Evolutionary conservation across 225 moss, liverwort and hornwort genomes (phyloP), one percentile per base, ranked within the genome.

Genomic region (Pseudoscleropodium purum): DNA sequence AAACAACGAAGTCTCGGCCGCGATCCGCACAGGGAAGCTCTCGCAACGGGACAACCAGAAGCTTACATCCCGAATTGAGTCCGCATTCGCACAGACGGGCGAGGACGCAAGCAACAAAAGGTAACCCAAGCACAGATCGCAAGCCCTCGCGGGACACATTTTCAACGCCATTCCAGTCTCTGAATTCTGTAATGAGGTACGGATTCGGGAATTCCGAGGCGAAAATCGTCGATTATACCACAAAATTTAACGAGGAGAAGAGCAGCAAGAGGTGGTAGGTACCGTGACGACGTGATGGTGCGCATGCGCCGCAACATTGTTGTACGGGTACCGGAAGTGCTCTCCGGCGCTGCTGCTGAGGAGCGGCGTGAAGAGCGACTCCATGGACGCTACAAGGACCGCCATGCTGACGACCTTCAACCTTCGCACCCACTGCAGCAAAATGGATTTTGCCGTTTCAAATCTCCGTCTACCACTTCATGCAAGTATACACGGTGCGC

Each of bases 371-470:
- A 93, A 90, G 70, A 93, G 92, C 82, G 94, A 90, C 77, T 94
- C 94, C 94, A 94, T 93, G 75, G 90, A 91, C 31, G 93, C 94
- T 20, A 93, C 93, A 49, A 94, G 83, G 47, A 94, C 93, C 77
- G 93, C 91, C 94, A 93, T 93, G 43, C 51, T 82, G 74, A 57
- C 90, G 16, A 85, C 78, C 91, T 87, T 90, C 17, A 79, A 79
- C 77, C 84, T 81, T 85, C 86, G 87, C 56, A 93, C 33, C 92
- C 92, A 93, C 93, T 81, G 84, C 51, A 69, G 85, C 68, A 93
- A 56, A 20, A 33, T 51, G 41, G 83, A 33, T 37, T 86, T 81
- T 75, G 91, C 91, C 94, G 94, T 91, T 93, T 91, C 89, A 88
- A 59, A 93, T 93, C 93, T 92, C 89, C 41, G 34, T 39, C 73